phyloP scores from a whole-genome alignment of 2,329 filamentous ascomycete genomes.

The Aspergillus puulaauensis region DNA sequence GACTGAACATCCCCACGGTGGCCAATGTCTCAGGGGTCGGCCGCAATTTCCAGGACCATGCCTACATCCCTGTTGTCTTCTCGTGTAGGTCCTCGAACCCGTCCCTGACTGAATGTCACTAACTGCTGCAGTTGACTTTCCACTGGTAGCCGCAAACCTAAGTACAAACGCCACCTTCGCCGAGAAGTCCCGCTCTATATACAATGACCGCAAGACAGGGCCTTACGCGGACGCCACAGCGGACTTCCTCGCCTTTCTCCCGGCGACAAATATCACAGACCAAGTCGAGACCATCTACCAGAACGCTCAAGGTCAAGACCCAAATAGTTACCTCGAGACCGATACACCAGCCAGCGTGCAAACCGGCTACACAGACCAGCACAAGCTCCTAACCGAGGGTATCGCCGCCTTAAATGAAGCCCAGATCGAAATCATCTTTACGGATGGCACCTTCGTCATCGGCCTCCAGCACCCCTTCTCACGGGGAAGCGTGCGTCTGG shows the following conservation, averaged over 20 bases:
- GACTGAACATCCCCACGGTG: not conserved
- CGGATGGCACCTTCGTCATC: constrained; percentile 7
- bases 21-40: constrained; percentile 4
- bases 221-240: constrained; percentile 11
- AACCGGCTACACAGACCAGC: constrained; percentile 4
- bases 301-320: not conserved
- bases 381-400: not conserved
- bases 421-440: constrained; percentile 9
- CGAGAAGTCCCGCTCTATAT: not conserved
- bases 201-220: constrained; percentile 1
- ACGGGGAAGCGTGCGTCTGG: constrained; percentile 4
- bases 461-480: constrained; percentile 7
- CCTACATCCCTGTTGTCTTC: constrained; percentile 4
- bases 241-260: constrained; percentile 8
- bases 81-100: not conserved
- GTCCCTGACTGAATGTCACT: not conserved
- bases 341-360: not conserved
- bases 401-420: constrained; percentile 2
- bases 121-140: constrained; percentile 6
- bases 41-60: constrained; percentile 8
- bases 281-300: not conserved
- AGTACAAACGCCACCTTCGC: constrained; percentile 9
- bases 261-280: not conserved
- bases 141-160: constrained; percentile 6
- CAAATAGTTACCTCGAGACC: not conserved